phyloP scores from a whole-genome alignment of 148 eudicot genomes.

The Fagopyrum homotropicum region DNA sequence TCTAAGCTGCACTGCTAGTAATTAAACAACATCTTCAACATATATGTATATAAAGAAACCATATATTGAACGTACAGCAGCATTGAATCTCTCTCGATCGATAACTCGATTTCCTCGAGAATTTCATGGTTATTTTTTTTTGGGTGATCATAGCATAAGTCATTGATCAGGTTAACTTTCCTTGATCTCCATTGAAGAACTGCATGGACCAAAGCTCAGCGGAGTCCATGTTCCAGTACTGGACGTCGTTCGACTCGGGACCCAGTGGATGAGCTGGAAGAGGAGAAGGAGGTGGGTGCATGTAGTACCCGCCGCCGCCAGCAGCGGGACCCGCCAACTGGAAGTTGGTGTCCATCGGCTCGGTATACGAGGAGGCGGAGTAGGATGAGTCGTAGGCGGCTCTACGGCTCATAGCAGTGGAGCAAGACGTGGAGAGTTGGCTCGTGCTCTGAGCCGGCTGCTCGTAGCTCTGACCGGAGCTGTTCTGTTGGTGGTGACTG shows the following conservation, averaged over 20 bases:
- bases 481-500: background rate
- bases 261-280: background rate
- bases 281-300: conserved; percentile 19
- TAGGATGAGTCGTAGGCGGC: background rate
- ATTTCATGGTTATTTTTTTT: conserved; percentile 4
- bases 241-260: conserved; percentile 23
- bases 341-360: background rate
- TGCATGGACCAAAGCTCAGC: conserved; percentile 70
- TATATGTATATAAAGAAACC: background rate
- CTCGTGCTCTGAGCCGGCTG: conserved; percentile 23
- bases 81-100: background rate
- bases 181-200: conserved; percentile 34
- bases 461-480: conserved; percentile 12
- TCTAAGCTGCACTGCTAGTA: background rate
- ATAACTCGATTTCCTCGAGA: background rate
- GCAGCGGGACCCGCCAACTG: background rate
- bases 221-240: conserved; percentile 48
- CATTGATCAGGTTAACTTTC: background rate
- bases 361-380: conserved; percentile 16
- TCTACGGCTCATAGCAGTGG: background rate
- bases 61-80: background rate
- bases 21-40: background rate
- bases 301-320: conserved; percentile 1
- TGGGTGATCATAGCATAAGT: background rate
- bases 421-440: conserved; percentile 20